Conservation (phyloP, 352 stramenopile species). For the Phytophthora hybrid region DNA sequence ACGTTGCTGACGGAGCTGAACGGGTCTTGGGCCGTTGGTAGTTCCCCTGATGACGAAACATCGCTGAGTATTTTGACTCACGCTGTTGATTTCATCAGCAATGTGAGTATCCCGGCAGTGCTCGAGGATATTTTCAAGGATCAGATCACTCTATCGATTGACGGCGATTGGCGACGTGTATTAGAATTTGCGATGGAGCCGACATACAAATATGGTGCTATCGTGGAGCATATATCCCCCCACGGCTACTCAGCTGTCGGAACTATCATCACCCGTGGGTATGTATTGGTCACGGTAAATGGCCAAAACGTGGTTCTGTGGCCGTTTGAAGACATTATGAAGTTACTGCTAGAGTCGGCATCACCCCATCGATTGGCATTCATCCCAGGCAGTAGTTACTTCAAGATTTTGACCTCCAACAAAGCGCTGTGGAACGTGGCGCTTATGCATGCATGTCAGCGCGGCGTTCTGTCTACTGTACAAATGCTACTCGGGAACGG, state of each 20-base stretch:
- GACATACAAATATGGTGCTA: conserved; percentile 85
- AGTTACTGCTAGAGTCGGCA: conserved; percentile 67
- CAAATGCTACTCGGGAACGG: conserved; percentile 91
- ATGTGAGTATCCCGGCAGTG: conserved; percentile 87
- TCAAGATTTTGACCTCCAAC: conserved; percentile 89
- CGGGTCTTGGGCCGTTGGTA: conserved; percentile 69
- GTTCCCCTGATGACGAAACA: conserved; percentile 66
- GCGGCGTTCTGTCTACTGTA: conserved; percentile 83
- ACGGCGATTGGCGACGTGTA: conserved; percentile 83
- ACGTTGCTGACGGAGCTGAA: conserved; percentile 80
- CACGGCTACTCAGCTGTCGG: conserved; percentile 80
- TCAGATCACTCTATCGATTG: conserved; percentile 90
- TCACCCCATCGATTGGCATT: conserved; percentile 85
- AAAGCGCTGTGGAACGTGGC: conserved; percentile 91
- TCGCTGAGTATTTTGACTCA: conserved; percentile 81
- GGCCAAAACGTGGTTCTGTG: conserved; percentile 89
- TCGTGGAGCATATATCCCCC: conserved; percentile 80
- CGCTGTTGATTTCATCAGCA: conserved; percentile 86
- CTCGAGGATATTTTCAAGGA: conserved; percentile 93
- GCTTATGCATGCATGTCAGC: conserved; percentile 88
- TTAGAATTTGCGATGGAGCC: conserved; percentile 86
- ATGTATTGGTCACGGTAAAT: conserved; percentile 88
- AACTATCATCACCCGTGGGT: conserved; percentile 74
- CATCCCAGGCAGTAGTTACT: conserved; percentile 86
- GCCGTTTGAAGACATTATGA: conserved; percentile 79